Conservation (phyloP, 495 filamentous ascomycete genomes). For the Hypoxylon subgilvum region DNA sequence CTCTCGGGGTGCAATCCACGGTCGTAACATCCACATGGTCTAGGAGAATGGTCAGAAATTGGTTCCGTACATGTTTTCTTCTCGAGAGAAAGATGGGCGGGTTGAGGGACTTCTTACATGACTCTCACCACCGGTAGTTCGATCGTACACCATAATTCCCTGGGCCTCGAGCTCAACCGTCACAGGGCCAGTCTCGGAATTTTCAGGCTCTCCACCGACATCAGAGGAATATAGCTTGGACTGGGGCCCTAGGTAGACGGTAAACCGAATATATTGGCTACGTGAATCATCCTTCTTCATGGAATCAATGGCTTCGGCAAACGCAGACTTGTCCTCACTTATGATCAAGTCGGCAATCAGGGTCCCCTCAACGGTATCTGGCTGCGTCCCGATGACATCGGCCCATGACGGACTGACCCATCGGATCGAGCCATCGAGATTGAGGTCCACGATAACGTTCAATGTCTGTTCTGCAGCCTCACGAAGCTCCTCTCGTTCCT, state of each 20-base stretch:
- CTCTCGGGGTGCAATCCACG: slow-evolving; percentile 84
- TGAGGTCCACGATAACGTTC: slow-evolving; percentile 93
- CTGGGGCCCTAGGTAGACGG: slow-evolving; percentile 73
- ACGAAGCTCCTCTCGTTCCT: slow-evolving; percentile 88
- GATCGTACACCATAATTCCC: slow-evolving; percentile 96
- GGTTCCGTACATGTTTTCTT: too few relatives aligned
- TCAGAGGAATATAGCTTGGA: slow-evolving; percentile 68
- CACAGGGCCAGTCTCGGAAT: slow-evolving; percentile 52
- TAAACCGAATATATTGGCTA: slow-evolving; percentile 89
- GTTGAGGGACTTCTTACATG: slow-evolving; percentile 68
- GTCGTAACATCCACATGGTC: slow-evolving; percentile 99
- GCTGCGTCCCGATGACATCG: slow-evolving; percentile 83
- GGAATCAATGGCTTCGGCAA: slow-evolving; percentile 79
- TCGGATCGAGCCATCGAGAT: slow-evolving; percentile 82
- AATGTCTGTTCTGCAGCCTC: slow-evolving; percentile 94
- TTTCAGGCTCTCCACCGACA: slow-evolving; percentile 52
- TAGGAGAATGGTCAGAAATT: slow-evolving; percentile 49
- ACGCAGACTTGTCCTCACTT: slow-evolving; percentile 73
- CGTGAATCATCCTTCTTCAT: slow-evolving; percentile 93
- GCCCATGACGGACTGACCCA: slow-evolving; percentile 99
- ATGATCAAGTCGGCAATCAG: slow-evolving; percentile 81
- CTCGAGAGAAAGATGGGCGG: not conserved
- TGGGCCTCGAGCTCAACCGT: slow-evolving; percentile 87
- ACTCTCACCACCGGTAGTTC: slow-evolving; percentile 80
- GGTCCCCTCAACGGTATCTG: slow-evolving; percentile 74